These are phyloP conservation scores for Echium plantagineum DNA, from an alignment of 257 asterid genomes.

Conservation along the genomic window DNA sequence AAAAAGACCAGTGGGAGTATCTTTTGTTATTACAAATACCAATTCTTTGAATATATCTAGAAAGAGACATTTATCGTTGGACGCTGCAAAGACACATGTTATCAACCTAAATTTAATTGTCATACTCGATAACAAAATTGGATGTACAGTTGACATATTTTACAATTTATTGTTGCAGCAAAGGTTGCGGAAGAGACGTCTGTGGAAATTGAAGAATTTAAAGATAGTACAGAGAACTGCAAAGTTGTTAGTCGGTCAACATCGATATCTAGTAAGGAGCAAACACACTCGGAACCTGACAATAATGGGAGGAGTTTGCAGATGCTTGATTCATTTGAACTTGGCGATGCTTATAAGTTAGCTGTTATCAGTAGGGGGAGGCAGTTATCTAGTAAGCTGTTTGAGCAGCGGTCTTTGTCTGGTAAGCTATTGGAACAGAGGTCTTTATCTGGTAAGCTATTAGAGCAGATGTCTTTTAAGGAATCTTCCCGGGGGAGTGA, in stretches of 20 bases:
- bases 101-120: not conserved
- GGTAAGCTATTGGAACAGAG: constrained; percentile 59
- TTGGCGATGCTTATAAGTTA: constrained; percentile 71
- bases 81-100: too few relatives aligned
- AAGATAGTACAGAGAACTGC: constrained; percentile 22
- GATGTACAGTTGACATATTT: constrained; percentile 1
- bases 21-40: too few relatives aligned
- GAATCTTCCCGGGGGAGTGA: constrained; percentile 61
- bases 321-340: constrained; percentile 38
- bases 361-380: constrained; percentile 57
- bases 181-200: constrained; percentile 18
- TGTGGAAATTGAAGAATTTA: constrained; percentile 15
- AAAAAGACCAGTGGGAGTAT: too few relatives aligned
- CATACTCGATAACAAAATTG: constrained; percentile 2
- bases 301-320: constrained; percentile 25
- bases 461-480: constrained; percentile 62
- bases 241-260: constrained; percentile 14
- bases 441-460: constrained; percentile 50
- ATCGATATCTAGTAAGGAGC: constrained; percentile 19
- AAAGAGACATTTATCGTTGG: too few relatives aligned
- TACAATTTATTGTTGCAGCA: constrained; percentile 15
- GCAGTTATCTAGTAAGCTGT: constrained; percentile 49
- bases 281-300: constrained; percentile 26
- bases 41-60: too few relatives aligned
- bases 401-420: constrained; percentile 54